These are phyloP conservation scores for Termitomyces eurrhizus DNA, from an alignment of 768 basidiomycete genomes.

Conservation along the genomic window DNA sequence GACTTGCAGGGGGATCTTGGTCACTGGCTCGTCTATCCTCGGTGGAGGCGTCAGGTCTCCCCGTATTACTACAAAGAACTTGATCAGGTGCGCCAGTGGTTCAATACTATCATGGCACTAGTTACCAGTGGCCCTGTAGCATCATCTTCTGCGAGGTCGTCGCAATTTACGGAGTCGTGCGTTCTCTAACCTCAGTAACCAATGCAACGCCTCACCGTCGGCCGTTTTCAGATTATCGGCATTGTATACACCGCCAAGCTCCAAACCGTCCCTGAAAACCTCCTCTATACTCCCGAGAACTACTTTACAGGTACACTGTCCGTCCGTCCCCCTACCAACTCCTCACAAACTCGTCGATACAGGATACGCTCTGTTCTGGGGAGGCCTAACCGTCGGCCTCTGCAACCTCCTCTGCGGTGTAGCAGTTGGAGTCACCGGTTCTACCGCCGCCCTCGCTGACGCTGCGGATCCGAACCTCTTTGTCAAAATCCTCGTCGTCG, in stretches of 20 bases:
- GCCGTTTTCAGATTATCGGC: slow-evolving; percentile 70
- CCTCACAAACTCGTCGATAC: background rate
- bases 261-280: slow-evolving; percentile 50
- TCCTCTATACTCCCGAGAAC: slow-evolving; percentile 80
- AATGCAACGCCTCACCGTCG: background rate
- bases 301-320: slow-evolving; percentile 77
- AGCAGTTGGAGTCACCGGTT: slow-evolving; percentile 92
- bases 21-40: slow-evolving; percentile 94
- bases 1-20: slow-evolving; percentile 84
- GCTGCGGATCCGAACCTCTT: slow-evolving; percentile 94
- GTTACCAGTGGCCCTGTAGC: slow-evolving; percentile 33
- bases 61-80: slow-evolving; percentile 93
- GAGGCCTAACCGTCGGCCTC: slow-evolving; percentile 87
- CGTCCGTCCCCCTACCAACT: background rate
- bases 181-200: slow-evolving; percentile 24
- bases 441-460: slow-evolving; percentile 92
- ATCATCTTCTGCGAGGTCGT: slow-evolving; percentile 99
- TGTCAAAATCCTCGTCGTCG: slow-evolving; percentile 95
- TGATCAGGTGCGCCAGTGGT: slow-evolving; percentile 73
- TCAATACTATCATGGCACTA: background rate
- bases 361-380: slow-evolving; percentile 97
- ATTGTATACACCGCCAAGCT: slow-evolving; percentile 94
- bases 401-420: slow-evolving; percentile 96
- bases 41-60: slow-evolving; percentile 94
- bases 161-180: slow-evolving; percentile 93